Base-by-base conservation (phyloP, 192 early-diverging fungal genomes). In the Dissophora globulifera region DNA sequence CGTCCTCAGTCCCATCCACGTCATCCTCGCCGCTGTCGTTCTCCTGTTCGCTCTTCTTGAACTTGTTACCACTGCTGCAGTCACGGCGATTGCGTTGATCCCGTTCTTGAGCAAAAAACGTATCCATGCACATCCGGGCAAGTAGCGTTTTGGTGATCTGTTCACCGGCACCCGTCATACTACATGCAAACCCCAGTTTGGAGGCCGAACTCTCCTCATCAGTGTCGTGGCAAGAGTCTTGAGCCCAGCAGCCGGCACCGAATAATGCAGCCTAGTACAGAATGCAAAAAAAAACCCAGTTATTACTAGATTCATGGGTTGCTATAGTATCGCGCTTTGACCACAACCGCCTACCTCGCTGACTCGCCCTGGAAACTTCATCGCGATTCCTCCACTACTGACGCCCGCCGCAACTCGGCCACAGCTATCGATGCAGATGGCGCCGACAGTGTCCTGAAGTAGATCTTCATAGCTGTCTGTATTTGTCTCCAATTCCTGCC, bases 381-480 rank as follows among this genome's bases (percentile, higher is more conserved):
- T 82, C 2, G 90, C 86, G 52, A 96, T 94, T 0, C 95, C 95
- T 22, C 95, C 95, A 49, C 90, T 93, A 67, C 91, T 93, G 1
- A 96, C 94, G 2, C 90, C 93, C 1, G 93, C 79, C 0, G 88
- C 84, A 16, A 94, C 70, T 47, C 83, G 80, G 8, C 93, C 94
- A 10, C 50, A 23, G 5, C 16, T 16, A 58, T 94, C 93, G 3
- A 94, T 74, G 50, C 88, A 91, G 49, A 97, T 87, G 0, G 92
- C 93, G 0, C 95, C 95, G 3, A 97, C 94, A n/a, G 95, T 97
- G 57, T 97, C 95, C 41, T 87, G 80, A 17, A 83, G 65, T 12
- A 50, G 30, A 45, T 78, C 60, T 1, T 64, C 50, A 23, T 63
- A n/a, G n/a, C n/a, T n/a, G n/a, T n/a, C n/a, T n/a, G n/a, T 58